Base-by-base conservation (phyloP, 1,284 basidiomycete genomes). In the Marasmius tenuissimus region DNA sequence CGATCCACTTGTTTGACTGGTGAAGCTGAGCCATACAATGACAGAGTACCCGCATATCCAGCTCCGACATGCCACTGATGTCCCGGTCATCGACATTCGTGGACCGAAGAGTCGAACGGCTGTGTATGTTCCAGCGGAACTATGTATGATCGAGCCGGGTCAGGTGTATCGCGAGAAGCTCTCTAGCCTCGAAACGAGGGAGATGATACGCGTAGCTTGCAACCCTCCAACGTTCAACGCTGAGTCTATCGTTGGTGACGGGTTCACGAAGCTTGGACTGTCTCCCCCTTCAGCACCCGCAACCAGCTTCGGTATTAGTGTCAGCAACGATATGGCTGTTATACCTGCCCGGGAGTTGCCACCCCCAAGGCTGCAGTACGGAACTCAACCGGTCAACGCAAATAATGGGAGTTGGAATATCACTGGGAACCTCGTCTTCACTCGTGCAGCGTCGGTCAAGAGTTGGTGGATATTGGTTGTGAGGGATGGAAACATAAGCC, bases 321-420 rank as follows among this genome's bases (percentile, higher is more conserved):
- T 93, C 57, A 77, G 78, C 42, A 63, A 67, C 1, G 69, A 87
- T 49, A 89, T 92, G 87, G 71, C 83, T 0, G 77, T 81, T 4
- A 72, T 90, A 4, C 88, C 88, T 2, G 85, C 74, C 1, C 82
- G 91, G 18, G 79, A 89, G 59, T 81, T 93, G 2, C 76, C 75
- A 0, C 72, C 87, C 0, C 91, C 91, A 0, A 65, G 66, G 1
- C 67, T 92, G 40, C 75, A 77, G 1, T 92, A 92, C 68, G 75
- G 72, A 53, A 71, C 63, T 5, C 85, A 85, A 1, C 71, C 67
- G 8, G 71, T 76, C 0, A 78, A 73, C 7, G 77, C 84, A 12
- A 74, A 67, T 33, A 82, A 87, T 45, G 91, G 86, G 0, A 81
- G 82, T 33, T 93, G 91, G 91, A 92, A 92, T 64, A 85, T 91